Conservation (phyloP, 2,329 filamentous ascomycete genomes). For the Diaporthe capsici region DNA sequence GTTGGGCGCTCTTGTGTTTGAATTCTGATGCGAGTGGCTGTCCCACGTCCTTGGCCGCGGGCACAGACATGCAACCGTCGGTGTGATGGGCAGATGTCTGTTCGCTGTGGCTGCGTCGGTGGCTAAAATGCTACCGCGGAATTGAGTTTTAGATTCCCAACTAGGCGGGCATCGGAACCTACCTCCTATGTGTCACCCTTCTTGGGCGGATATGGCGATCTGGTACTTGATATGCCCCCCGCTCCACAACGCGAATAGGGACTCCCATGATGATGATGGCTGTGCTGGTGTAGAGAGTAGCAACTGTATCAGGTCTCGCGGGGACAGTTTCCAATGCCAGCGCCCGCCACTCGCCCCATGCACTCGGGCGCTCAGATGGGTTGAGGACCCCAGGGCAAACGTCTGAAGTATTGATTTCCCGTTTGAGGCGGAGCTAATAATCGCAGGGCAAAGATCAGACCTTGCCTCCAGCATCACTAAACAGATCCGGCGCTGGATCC, state of each 20-base stretch:
- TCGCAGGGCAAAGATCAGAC: slow-evolving; percentile 3
- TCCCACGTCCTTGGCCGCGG: slow-evolving; percentile 10
- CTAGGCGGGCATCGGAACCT: neutral
- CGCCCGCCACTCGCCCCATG: neutral
- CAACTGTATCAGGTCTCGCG: slow-evolving; percentile 15
- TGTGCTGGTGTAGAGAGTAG: slow-evolving; percentile 11
- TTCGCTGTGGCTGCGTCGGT: slow-evolving; percentile 10
- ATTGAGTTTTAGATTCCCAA: slow-evolving; percentile 13
- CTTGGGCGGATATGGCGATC: neutral
- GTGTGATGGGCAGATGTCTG: slow-evolving; percentile 18
- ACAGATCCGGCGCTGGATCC: slow-evolving; percentile 9
- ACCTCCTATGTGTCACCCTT: neutral
- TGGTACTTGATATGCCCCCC: neutral
- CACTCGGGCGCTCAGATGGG: neutral
- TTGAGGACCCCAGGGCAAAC: neutral
- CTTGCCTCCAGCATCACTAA: slow-evolving; percentile 10
- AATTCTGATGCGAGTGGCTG: slow-evolving; percentile 24
- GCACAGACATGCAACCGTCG: slow-evolving; percentile 20
- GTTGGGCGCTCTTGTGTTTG: neutral
- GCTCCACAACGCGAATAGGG: neutral
- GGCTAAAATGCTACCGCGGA: neutral
- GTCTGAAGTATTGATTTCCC: slow-evolving; percentile 16
- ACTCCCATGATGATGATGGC: neutral
- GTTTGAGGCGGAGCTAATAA: slow-evolving; percentile 18
- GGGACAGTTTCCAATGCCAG: slow-evolving; percentile 11